phyloP scores from a whole-genome alignment of 768 basidiomycete genomes.

The Tricholoma sp. region DNA sequence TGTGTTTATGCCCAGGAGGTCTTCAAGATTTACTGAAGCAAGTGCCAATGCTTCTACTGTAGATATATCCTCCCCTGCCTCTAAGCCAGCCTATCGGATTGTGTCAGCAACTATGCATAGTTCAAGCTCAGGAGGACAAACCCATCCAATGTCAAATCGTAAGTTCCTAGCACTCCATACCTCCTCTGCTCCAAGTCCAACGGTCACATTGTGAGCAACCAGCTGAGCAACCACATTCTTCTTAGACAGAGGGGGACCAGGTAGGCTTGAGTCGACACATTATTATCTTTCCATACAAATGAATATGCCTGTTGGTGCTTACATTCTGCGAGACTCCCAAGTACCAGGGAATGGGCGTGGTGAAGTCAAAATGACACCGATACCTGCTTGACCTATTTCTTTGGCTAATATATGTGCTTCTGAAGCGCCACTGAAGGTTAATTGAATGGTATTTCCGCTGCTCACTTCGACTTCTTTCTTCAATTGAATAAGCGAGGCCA shows the following conservation, averaged over 20 bases:
- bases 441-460: conserved; percentile 34
- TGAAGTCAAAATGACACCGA: conserved; percentile 46
- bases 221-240: conserved; percentile 53
- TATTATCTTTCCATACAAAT: conserved; percentile 1
- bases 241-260: conserved; percentile 68
- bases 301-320: conserved; percentile 13
- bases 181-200: conserved; percentile 61
- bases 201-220: conserved; percentile 63
- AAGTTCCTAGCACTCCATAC: conserved; percentile 72
- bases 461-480: conserved; percentile 55
- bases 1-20: conserved; percentile 29
- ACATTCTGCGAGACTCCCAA: conserved; percentile 74
- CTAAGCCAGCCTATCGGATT: conserved; percentile 35
- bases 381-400: conserved; percentile 49
- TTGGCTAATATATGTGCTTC: conserved; percentile 70
- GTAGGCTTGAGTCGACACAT: conserved; percentile 32
- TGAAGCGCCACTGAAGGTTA: conserved; percentile 61
- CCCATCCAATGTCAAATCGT: conserved; percentile 84
- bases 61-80: conserved; percentile 33
- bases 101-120: neutral
- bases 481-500: conserved; percentile 68
- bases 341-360: conserved; percentile 62
- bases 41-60: conserved; percentile 40
- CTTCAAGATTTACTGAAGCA: conserved; percentile 42
- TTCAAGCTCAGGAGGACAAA: conserved; percentile 25